A percentile compares a stretch with the other conserved stretches of the same genome.
Conservation (phyloP, 2,329 filamentous ascomycete genomes). For the Dactylellina leptospora region DNA sequence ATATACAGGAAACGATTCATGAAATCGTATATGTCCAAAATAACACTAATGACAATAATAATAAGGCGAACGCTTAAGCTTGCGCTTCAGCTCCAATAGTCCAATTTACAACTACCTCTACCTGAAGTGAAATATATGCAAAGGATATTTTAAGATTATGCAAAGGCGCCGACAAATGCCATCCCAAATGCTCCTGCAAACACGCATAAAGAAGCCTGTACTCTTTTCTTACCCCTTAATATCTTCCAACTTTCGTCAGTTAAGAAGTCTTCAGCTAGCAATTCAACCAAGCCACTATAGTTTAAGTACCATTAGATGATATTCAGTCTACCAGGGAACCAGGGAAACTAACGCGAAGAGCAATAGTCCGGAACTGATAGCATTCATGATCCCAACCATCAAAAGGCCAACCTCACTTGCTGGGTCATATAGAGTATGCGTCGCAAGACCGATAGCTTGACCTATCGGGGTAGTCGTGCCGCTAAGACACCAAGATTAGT, state of each 20-base stretch:
- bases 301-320: neutral
- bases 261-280: constrained; percentile 72
- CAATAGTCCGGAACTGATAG: constrained; percentile 61
- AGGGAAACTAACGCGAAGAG: constrained; percentile 60
- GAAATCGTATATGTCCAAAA: neutral
- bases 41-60: neutral
- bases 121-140: neutral
- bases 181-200: constrained; percentile 72
- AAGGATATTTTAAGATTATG: constrained; percentile 10
- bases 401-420: constrained; percentile 72
- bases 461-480: constrained; percentile 70
- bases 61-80: neutral
- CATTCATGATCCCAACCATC: constrained; percentile 72
- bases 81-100: neutral
- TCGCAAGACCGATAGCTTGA: constrained; percentile 70
- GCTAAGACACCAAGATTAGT: neutral
- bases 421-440: constrained; percentile 69
- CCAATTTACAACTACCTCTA: neutral
- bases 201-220: constrained; percentile 72
- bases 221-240: constrained; percentile 69
- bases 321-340: neutral
- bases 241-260: constrained; percentile 64
- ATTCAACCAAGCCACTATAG: constrained; percentile 67
- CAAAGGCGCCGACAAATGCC: constrained; percentile 74
- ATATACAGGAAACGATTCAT: neutral